These are phyloP conservation scores for Populus nigra DNA, from an alignment of 345 rosid species.

Conservation along the genomic window DNA sequence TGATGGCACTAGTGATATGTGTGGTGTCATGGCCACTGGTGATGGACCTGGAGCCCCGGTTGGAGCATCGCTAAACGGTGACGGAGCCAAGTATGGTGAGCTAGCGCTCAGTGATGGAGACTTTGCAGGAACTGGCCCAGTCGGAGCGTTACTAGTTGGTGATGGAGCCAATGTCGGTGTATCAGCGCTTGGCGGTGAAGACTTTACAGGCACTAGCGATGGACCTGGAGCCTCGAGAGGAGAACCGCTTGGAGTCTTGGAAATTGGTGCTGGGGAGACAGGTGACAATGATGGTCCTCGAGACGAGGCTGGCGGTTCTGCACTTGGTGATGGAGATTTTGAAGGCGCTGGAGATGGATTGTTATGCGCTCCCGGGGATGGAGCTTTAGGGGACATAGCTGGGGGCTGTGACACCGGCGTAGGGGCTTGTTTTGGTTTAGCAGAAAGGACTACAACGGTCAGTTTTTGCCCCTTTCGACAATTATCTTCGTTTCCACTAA, in stretches of 20 bases:
- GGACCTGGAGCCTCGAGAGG: too few relatives aligned
- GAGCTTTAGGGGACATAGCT: neutral
- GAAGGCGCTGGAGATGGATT: conserved; percentile 6
- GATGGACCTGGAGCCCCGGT: neutral
- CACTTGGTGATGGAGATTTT: neutral
- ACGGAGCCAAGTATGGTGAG: neutral
- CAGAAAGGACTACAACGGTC: conserved; percentile 43
- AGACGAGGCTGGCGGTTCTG: conserved; percentile 9
- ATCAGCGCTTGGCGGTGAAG: neutral
- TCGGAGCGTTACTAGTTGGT: neutral
- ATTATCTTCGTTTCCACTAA: conserved; percentile 50
- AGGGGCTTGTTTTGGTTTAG: conserved; percentile 3
- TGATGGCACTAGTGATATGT: neutral
- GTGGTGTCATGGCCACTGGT: neutral
- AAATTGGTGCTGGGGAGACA: neutral
- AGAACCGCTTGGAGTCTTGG: too few relatives aligned
- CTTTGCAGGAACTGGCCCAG: neutral
- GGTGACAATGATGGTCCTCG: neutral
- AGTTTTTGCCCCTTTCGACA: conserved; percentile 62
- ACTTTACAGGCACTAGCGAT: too few relatives aligned
- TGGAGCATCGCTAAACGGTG: neutral
- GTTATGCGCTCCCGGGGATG: conserved; percentile 12
- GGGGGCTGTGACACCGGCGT: conserved; percentile 3
- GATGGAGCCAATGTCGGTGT: neutral
- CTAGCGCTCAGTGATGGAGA: neutral